These are phyloP conservation scores for Erigeron philadelphicus DNA, from an alignment of 140 eudicot genomes.

Conservation along the genomic window DNA sequence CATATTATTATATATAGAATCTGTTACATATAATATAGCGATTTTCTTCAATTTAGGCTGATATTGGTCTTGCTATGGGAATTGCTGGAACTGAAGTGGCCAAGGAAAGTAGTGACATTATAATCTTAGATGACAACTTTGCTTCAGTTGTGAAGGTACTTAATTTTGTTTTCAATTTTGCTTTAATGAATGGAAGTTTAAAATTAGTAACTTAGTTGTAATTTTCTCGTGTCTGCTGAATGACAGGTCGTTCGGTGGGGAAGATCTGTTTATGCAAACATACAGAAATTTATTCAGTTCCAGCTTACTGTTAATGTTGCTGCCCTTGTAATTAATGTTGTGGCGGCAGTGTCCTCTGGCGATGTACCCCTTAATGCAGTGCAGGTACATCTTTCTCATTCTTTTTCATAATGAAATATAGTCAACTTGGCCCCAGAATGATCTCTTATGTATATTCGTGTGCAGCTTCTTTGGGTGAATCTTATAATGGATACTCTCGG, in stretches of 20 bases:
- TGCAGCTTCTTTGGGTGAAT: constrained; percentile 91
- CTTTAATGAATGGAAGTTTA: neutral
- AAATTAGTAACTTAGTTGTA: neutral
- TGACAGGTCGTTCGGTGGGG: constrained; percentile 93
- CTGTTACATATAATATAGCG: too few relatives aligned
- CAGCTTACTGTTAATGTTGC: constrained; percentile 95
- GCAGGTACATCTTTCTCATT: constrained; percentile 45
- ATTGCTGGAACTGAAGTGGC: constrained; percentile 93
- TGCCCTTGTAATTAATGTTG: constrained; percentile 73
- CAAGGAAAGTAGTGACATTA: constrained; percentile 85
- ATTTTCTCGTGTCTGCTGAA: constrained; percentile 11
- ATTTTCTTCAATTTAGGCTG: constrained; percentile 48
- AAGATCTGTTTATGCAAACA: constrained; percentile 82
- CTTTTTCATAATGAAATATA: neutral
- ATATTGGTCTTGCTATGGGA: constrained; percentile 97
- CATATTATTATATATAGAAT: too few relatives aligned
- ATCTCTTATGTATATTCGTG: neutral
- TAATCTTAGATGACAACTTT: constrained; percentile 80
- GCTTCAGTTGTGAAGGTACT: constrained; percentile 78
- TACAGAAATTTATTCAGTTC: constrained; percentile 86
- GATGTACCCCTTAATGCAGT: constrained; percentile 88
- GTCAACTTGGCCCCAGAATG: neutral
- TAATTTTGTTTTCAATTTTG: neutral
- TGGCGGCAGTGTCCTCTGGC: constrained; percentile 77
- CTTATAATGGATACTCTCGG: constrained; percentile 95